These are phyloP conservation scores for Closterium sp. DNA, from an alignment of 139 green algal genomes.

Conservation along the genomic window DNA sequence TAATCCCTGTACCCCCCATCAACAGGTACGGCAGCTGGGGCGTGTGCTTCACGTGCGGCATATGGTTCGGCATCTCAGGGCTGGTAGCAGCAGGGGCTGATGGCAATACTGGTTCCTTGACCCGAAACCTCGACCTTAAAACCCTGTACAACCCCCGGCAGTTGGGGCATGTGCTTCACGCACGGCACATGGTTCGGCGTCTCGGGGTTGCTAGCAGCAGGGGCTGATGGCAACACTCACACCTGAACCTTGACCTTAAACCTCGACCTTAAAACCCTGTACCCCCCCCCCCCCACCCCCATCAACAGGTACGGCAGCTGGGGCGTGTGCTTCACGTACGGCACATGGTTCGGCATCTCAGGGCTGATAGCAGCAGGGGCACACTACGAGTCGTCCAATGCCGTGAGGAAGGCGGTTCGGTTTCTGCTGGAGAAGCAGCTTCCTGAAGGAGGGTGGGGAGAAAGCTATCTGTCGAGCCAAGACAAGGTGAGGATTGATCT, in stretches of 20 bases:
- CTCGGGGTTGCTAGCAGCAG: background rate
- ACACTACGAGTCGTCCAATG: slow-evolving; percentile 59
- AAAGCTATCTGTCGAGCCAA: slow-evolving; percentile 96
- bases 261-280: no score
- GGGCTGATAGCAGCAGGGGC: slow-evolving; percentile 74
- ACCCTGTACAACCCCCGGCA: no score
- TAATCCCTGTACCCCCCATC: no score
- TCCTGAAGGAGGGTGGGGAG: slow-evolving; percentile 90
- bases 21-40: slow-evolving; percentile 92
- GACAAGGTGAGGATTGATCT: slow-evolving; percentile 72
- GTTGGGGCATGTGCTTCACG: slow-evolving; percentile 98
- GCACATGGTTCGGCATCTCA: slow-evolving; percentile 88
- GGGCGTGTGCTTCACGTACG: slow-evolving; percentile 99
- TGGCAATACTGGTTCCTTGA: no score
- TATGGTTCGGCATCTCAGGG: slow-evolving; percentile 89
- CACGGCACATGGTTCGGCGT: slow-evolving; percentile 64
- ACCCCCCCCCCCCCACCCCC: no score
- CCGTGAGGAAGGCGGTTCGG: slow-evolving; percentile 59
- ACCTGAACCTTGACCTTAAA: no score
- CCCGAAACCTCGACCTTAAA: no score
- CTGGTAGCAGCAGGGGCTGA: slow-evolving; percentile 71
- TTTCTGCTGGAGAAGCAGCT: slow-evolving; percentile 90
- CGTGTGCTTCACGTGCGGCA: slow-evolving; percentile 98
- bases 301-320: slow-evolving; percentile 86
- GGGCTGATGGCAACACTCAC: no score